Evolutionary conservation across 2,329 filamentous ascomycete species (phyloP), one percentile per base, ranked within the genome.

Genomic region (Paecilomyces niveus): DNA sequence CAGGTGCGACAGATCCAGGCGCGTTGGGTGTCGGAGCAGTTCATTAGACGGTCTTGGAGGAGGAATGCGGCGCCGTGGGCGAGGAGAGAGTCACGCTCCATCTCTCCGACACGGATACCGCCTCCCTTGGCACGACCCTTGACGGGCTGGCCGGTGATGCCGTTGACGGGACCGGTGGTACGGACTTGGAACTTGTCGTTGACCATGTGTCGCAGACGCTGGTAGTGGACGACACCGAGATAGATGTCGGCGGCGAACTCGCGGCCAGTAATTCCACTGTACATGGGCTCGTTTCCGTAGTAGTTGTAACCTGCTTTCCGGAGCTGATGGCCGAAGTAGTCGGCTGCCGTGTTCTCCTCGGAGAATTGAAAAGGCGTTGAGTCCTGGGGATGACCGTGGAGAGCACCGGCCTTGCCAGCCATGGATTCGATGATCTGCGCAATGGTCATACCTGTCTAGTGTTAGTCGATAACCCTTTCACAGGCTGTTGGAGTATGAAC

Each of bases 171-270:
- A 57, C 94, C 94, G 0, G 94, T 97, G 2, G 94, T 97, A 75
- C 94, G 87, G 58, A 97, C 94, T 76, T 99, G 94, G 82, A 90
- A 99, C 78, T 99, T 99, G 77, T 99, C 94, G 83, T 97, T 97
- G 58, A 99, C 94, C 94, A 99, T 99, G 87, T 99, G 94, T 73
- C 94, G 84, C 61, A 99, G 83, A 74, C 94, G 88, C 78, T 99
- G 94, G 81, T 99, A 99, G 82, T 97, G 97, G 61, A 99, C 94
- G 10, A 97, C 87, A 53, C 94, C 94, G 60, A 97, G 85, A 78
- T 96, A 99, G 70, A 99, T 97, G 72, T 99, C 94, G 6, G 92
- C 93, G 21, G 87, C 87, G 49, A 99, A 87, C 75, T 97, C 93
- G 73, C 96, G 87, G 62, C 94, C 94, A 0, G 94, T 99, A 73